Evolutionary conservation across 2,329 filamentous ascomycete genomes (phyloP).

Genomic region (Lizonia empirigonia): DNA sequence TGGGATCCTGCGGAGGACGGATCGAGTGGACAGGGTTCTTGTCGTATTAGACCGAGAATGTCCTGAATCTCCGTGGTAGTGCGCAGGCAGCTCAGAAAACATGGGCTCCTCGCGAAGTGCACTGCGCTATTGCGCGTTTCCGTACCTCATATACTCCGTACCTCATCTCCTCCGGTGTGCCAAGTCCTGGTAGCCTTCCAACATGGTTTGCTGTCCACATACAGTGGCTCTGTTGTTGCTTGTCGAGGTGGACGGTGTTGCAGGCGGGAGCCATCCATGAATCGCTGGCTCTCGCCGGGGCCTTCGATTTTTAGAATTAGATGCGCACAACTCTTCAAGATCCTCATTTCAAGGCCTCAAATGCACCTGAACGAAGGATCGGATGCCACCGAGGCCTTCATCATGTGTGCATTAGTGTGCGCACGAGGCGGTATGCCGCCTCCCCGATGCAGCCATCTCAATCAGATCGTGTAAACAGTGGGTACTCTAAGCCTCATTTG

Average conservation of each 20-base stretch:
- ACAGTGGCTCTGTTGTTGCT: background rate
- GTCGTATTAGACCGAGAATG: constrained; percentile 1
- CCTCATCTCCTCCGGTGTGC: background rate
- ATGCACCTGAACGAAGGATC: background rate
- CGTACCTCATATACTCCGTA: too few relatives aligned
- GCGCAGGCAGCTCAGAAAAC: background rate
- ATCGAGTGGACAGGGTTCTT: background rate
- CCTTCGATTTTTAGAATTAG: background rate
- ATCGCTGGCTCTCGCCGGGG: background rate
- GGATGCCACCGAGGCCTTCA: constrained; percentile 4
- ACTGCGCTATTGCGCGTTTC: background rate
- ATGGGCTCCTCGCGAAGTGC: background rate
- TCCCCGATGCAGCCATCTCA: constrained; percentile 32
- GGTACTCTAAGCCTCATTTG: constrained; percentile 29
- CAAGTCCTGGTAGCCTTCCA: background rate
- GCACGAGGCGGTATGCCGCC: constrained; percentile 26
- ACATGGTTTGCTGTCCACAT: background rate
- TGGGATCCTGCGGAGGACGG: background rate
- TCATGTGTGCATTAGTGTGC: constrained; percentile 23
- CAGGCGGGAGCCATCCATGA: too few relatives aligned
- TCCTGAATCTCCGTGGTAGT: background rate
- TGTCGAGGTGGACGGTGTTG: background rate
- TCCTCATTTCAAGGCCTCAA: background rate
- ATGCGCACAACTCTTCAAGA: background rate
- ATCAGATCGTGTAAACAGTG: constrained; percentile 14